Base-by-base conservation (phyloP, 2,329 filamentous ascomycete species). In the Phoma sp. region DNA sequence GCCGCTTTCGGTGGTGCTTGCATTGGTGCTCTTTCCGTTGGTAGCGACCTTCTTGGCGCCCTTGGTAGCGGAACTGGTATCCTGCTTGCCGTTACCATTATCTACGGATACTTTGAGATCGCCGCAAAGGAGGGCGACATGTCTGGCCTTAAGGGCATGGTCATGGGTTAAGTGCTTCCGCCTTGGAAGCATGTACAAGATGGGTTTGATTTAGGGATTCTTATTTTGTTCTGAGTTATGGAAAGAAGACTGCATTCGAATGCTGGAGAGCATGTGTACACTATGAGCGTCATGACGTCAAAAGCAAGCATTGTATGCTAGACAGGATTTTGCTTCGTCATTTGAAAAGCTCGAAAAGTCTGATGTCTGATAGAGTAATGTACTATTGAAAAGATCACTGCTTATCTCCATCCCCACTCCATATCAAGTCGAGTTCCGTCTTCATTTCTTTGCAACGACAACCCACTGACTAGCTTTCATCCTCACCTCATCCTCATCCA, bases 51-150 rank as follows among this genome's bases (percentile, higher is more conserved):
- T 62, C 87, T 98, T 79, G 95, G 95, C 69, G 95, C 96, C 74
- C 86, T 99, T 47, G 95, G 95, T 76, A 96, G 91, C 65, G 95
- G 95, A 75, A 99, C 95, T 71, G 93, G 95, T 89, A 99, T 96
- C 71, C 85, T 99, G 58, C 88, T 99, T 77, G 95, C 95, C 78
- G 95, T 99, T 75, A 99, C 96, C 89, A 99, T 99, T 77, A 99
- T 99, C 79, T 99, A 99, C 79, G 92, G 93, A 64, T 99, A 99
- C 83, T 99, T 99, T 72, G 95, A 99, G 79, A 99, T 99, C 73
- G 95, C 95, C 22, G 96, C 96, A 72, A 97, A 97, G 82, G 95
- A 99, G 80, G 95, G 95, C 70, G 95, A 99, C 76, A 88, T 98
- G 78, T 85, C 88, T 58, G 91, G 92, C 65, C 80, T 89, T 55